A percentile compares a stretch with the other conserved stretches of the same genome.
Evolutionary conservation across 2,329 filamentous ascomycete genomes (phyloP).

Genomic region (Zarea fungicola): DNA sequence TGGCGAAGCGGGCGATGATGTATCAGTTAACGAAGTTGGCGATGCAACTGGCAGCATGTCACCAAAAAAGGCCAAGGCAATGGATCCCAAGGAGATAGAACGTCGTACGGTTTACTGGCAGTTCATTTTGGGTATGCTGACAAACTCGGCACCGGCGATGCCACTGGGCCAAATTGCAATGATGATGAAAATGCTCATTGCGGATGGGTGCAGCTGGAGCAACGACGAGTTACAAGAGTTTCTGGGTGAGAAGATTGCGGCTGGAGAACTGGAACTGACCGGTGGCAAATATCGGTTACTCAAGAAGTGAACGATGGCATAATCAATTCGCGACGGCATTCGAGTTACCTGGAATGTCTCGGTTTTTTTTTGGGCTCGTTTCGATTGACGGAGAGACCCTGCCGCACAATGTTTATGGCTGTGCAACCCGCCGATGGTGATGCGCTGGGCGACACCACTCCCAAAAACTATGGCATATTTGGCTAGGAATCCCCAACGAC

Average conservation of each 20-base stretch:
- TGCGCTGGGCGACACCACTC: conserved; percentile 13
- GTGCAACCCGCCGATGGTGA: conserved; percentile 1
- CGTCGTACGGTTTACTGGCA: conserved; percentile 71
- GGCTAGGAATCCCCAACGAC: background rate
- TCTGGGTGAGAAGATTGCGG: conserved; percentile 69
- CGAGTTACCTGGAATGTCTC: background rate
- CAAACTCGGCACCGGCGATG: conserved; percentile 79
- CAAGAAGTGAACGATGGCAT: conserved; percentile 43
- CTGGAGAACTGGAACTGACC: conserved; percentile 61
- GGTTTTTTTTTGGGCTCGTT: background rate
- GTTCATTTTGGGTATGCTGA: conserved; percentile 93
- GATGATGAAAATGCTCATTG: conserved; percentile 92
- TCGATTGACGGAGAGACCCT: background rate
- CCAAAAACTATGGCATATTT: conserved; percentile 2
- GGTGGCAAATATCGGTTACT: conserved; percentile 66
- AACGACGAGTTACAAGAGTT: conserved; percentile 84
- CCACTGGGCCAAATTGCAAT: conserved; percentile 74
- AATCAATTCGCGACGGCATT: background rate
- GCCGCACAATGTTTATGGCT: background rate
- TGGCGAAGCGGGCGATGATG: conserved; percentile 27
- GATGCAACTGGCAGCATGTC: conserved; percentile 30
- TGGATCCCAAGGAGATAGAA: conserved; percentile 61
- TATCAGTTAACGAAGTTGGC: conserved; percentile 19
- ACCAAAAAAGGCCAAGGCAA: conserved; percentile 47
- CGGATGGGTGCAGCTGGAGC: conserved; percentile 83